Evolutionary conservation across 306 rosid genomes (phyloP), one percentile per base, ranked within the genome.

Genomic region (Vigna reflexopilosa): DNA sequence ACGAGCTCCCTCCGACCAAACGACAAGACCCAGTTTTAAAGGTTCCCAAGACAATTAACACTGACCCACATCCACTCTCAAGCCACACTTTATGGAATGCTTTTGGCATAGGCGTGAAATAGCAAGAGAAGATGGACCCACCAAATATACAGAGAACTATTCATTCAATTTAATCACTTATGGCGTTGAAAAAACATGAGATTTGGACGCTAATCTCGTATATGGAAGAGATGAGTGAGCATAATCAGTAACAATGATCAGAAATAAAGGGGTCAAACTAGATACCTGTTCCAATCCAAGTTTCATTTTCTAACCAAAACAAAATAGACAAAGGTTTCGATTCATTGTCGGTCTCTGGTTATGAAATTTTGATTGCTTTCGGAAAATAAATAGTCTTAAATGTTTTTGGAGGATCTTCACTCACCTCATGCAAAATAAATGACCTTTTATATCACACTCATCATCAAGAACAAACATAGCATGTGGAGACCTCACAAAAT

Each of bases 81-180:
- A 77, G 80, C 82, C 80, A 84, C 86, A 86, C 86, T 85, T 78
- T 74, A 47, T 4, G 22, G 68, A 79, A 76, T 86, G 86, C 88
- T 85, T 88, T 88, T 78, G 51, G 80, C 75, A 79, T 72, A 63
- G 85, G 96, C 97, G 91, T 84, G 91, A 89, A 86, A 74, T 79
- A 75, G 73, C 93, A 72, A 80, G 61, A 73, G 22, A 63, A 61
- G 6, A 75, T 68, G 80, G 87, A 67, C 65, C 90, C 90, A 13
- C 80, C 45, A 9, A 77, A 80, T 48, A 22, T 47, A 47, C 42
- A 45, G 73, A 73, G 50, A 26, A 45, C 16, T 24, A 65, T 67
- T 67, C 72, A 44, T 67, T 67, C 55, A 44, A 10, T 40, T 19
- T 17, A 17, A 38, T 62, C 73, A 72, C 22, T 63, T 56, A 49